A percentile compares a stretch with the other conserved stretches of the same genome.
These are phyloP conservation scores for Exserohilum turcica DNA, from an alignment of 2,329 filamentous ascomycete species.

Conservation along the genomic window DNA sequence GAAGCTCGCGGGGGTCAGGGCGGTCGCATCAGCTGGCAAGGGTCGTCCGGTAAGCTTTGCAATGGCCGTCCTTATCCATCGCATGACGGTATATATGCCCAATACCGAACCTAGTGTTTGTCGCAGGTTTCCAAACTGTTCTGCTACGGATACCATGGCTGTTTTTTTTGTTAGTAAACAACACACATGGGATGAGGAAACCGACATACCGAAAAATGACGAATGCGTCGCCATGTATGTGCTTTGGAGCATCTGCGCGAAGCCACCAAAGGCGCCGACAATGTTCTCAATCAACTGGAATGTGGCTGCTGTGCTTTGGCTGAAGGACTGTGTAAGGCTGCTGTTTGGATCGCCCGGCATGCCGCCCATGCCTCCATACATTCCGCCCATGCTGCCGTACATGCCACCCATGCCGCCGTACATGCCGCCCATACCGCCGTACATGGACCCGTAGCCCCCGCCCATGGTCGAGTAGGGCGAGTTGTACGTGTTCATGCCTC, in stretches of 20 bases:
- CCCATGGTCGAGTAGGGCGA: slow-evolving; percentile 62
- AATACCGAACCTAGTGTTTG: slow-evolving; percentile 92
- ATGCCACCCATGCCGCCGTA: slow-evolving; percentile 44
- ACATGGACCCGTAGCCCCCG: slow-evolving; percentile 49
- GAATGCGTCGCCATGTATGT: slow-evolving; percentile 99
- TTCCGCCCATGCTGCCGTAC: slow-evolving; percentile 48
- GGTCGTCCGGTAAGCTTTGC: slow-evolving; percentile 93
- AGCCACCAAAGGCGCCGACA: slow-evolving; percentile 93
- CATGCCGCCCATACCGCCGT: slow-evolving; percentile 47
- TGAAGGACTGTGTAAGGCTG: slow-evolving; percentile 93
- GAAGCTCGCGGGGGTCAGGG: slow-evolving; percentile 89
- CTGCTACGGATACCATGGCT: slow-evolving; percentile 97
- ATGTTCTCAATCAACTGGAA: slow-evolving; percentile 99
- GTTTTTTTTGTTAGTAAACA: slow-evolving; percentile 16
- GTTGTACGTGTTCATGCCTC: slow-evolving; percentile 60
- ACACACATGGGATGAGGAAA: not conserved
- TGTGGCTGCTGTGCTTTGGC: slow-evolving; percentile 91
- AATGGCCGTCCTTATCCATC: slow-evolving; percentile 89
- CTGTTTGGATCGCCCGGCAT: slow-evolving; percentile 73
- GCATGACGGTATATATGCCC: slow-evolving; percentile 93
- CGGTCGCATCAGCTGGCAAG: slow-evolving; percentile 81
- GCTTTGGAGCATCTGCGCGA: slow-evolving; percentile 98
- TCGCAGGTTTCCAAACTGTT: slow-evolving; percentile 92
- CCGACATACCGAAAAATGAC: slow-evolving; percentile 86
- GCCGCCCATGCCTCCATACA: slow-evolving; percentile 56